Base-by-base conservation (phyloP, 2,329 filamentous ascomycete species). In the Botrytis paeoniae region DNA sequence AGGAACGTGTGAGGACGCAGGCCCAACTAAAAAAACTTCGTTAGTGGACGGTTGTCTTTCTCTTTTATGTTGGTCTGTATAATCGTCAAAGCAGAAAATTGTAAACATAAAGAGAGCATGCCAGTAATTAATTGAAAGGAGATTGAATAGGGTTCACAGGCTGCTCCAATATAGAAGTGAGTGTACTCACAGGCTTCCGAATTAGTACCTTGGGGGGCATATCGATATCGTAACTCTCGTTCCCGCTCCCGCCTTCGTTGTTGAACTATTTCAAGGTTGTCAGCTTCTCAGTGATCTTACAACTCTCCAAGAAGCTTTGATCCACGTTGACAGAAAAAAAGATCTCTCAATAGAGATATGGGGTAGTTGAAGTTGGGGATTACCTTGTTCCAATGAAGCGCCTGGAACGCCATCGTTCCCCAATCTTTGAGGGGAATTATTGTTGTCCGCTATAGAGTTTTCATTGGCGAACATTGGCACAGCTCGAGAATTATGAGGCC, bases 251-350 rank as follows among this genome's bases (percentile, higher is more conserved):
- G 64, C 18, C 35, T 32, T 37, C 22, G 18, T 51, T 48, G 63
- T 65, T 51, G 45, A 29, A 35, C 70, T 69, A n/a, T 60, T 68
- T 32, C 7, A 32, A 37, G 29, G 60, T 16, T 68, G 32, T 72
- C 51, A 72, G 70, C 62, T 29, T 41, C 14, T 51, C 9, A 29
- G 18, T 69, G 6, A 10, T 41, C 8, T 25, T 37, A 60, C 4
- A 37, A 48, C 54, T 39, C 5, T 51, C 12, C 25, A 51, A 25
- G 25, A 51, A 51, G 48, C 12, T 3, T 51, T 51, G 9, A 16
- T 51, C 48, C 48, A 51, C 12, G 48, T 9, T 51, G 48, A 51
- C 25, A n/a, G 48, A 51, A 14, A 51, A 51, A n/a, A 16, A 14
- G 10, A 54, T 25, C 48, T n/a, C 16, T 4, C n/a, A 57, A 41